Conservation (phyloP, 176 grass and related monocot genomes). For the Hyparrhenia diplandra region DNA sequence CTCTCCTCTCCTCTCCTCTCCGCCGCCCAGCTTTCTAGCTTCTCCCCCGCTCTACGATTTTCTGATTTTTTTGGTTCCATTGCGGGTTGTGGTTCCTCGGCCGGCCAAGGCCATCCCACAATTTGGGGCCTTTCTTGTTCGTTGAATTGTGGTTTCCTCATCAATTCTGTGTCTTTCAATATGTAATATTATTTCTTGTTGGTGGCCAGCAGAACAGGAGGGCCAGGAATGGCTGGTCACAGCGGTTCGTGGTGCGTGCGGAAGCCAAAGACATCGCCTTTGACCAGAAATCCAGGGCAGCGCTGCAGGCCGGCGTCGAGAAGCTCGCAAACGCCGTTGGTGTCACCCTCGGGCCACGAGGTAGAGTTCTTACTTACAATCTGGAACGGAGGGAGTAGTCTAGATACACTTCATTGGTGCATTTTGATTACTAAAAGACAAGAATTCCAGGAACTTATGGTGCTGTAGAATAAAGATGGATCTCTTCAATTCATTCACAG, state of each 20-base stretch:
- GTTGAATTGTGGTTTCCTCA: too few species aligned
- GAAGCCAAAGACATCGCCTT: slow-evolving; percentile 66
- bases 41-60: too few species aligned
- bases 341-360: slow-evolving; percentile 71
- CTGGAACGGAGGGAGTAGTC: too few species aligned
- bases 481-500: not conserved
- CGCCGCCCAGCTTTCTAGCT: not conserved
- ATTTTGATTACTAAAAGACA: not conserved
- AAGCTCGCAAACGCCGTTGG: slow-evolving; percentile 76
- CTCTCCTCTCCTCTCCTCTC: not conserved
- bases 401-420: not conserved
- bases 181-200: not conserved
- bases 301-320: slow-evolving; percentile 56
- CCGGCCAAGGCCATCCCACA: too few species aligned
- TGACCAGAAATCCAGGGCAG: slow-evolving; percentile 50
- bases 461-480: not conserved
- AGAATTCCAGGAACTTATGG: not conserved
- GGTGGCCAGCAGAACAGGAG: slow-evolving; percentile 31
- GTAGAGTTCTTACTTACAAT: too few species aligned
- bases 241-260: slow-evolving; percentile 47
- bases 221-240: slow-evolving; percentile 20
- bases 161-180: too few species aligned
- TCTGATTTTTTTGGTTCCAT: too few species aligned
- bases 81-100: too few species aligned
- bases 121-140: too few species aligned